Evolutionary conservation across 768 basidiomycete genomes (phyloP).

Genomic region (Xanthoconium stramineum): DNA sequence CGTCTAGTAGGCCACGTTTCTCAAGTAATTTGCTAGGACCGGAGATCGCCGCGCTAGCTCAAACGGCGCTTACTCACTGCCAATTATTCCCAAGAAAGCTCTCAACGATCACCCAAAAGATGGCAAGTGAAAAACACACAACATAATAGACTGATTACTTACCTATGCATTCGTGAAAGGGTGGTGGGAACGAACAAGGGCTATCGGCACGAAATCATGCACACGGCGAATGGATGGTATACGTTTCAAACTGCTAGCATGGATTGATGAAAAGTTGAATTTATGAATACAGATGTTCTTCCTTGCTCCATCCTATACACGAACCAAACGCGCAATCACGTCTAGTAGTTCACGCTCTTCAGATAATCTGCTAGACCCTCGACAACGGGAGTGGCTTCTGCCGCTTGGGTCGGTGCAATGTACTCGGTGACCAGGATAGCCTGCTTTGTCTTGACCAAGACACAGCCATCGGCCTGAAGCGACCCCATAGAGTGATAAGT

Average conservation of each 20-base stretch:
- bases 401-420: conserved; percentile 55
- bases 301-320: conserved; percentile 7
- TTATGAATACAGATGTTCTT: conserved; percentile 13
- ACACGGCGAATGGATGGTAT: not conserved
- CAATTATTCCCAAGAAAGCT: too few species aligned
- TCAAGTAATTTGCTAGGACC: too few species aligned
- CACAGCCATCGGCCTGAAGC: conserved; percentile 64
- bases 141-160: too few species aligned
- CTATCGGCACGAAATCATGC: not conserved
- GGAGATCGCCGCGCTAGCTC: too few species aligned
- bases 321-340: not conserved
- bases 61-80: too few species aligned
- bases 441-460: conserved; percentile 76
- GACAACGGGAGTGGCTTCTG: conserved; percentile 64
- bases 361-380: conserved; percentile 79
- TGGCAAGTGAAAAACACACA: too few species aligned
- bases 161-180: too few species aligned
- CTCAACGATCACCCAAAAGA: too few species aligned
- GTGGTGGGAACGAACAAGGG: not conserved
- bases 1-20: too few species aligned
- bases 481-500: not conserved
- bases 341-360: conserved; percentile 53
- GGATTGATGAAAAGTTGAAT: not conserved
- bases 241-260: not conserved
- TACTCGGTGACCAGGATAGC: conserved; percentile 86